A percentile compares a stretch with the other conserved stretches of the same genome.
Evolutionary conservation across 176 grass and related monocot genomes (phyloP).

Genomic region (Oryza officinalis): DNA sequence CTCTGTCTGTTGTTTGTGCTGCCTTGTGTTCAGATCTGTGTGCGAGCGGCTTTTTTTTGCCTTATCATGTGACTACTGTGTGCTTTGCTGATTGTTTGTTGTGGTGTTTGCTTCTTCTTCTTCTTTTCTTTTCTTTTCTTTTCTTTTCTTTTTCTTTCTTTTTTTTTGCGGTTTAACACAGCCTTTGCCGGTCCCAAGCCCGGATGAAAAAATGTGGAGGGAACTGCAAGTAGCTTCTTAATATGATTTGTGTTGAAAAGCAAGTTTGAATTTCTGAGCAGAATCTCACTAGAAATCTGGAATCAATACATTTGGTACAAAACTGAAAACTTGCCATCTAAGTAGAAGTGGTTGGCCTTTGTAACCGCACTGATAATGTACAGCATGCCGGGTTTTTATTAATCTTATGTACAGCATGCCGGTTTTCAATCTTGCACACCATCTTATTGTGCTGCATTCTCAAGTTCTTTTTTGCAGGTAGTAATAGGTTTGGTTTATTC

Average conservation of each 20-base stretch:
- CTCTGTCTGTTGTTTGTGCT: background rate
- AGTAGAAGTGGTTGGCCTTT: background rate
- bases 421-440: background rate
- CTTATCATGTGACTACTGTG: background rate
- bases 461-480: no score
- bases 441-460: no score
- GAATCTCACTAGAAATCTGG: no score
- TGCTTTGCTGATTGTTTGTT: background rate
- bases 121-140: no score
- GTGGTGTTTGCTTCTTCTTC: conserved; percentile 1
- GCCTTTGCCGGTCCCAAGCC: conserved; percentile 65
- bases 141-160: conserved; percentile 3
- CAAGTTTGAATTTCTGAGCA: no score
- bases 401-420: background rate
- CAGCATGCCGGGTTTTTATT: background rate
- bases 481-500: background rate
- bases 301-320: no score
- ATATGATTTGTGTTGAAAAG: background rate
- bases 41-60: background rate
- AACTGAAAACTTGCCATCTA: background rate
- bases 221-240: conserved; percentile 5
- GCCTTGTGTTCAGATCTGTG: background rate
- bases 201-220: conserved; percentile 69
- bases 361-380: background rate
- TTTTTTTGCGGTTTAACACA: conserved; percentile 51